Percentiles rank a stretch among this genome's conserved stretches.
Conservation (phyloP, 306 rosid genomes). For the Mimosa bimucronata region DNA sequence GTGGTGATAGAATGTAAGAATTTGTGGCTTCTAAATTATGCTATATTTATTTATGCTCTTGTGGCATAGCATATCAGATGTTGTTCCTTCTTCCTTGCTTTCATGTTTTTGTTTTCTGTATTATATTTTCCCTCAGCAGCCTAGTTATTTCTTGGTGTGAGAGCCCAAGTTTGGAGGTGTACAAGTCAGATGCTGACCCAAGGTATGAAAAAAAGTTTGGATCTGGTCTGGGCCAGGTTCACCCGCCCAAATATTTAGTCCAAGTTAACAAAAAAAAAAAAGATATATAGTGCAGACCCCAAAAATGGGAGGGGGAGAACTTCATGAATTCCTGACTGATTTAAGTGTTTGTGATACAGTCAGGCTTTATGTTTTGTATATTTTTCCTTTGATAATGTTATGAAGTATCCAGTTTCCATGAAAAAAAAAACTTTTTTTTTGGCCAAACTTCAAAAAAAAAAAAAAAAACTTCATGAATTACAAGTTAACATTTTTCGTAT, state of each 20-base stretch:
- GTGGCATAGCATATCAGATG: neutral
- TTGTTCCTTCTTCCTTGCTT: neutral
- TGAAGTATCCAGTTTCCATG: too few species aligned
- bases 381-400: too few species aligned
- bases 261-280: neutral
- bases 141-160: neutral
- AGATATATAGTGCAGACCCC: neutral
- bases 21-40: constrained; percentile 31
- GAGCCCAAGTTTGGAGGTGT: neutral
- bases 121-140: neutral
- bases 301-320: neutral
- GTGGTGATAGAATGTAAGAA: constrained; percentile 25
- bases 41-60: constrained; percentile 7
- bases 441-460: too few species aligned
- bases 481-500: neutral
- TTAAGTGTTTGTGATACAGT: too few species aligned
- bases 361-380: too few species aligned
- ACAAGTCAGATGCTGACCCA: neutral
- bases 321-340: too few species aligned
- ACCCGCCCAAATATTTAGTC: neutral
- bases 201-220: neutral
- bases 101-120: neutral
- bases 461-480: too few species aligned
- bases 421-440: too few species aligned
- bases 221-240: neutral